Evolutionary conservation across 768 basidiomycete genomes (phyloP).

Genomic region (Tricholoma flavovirens): DNA sequence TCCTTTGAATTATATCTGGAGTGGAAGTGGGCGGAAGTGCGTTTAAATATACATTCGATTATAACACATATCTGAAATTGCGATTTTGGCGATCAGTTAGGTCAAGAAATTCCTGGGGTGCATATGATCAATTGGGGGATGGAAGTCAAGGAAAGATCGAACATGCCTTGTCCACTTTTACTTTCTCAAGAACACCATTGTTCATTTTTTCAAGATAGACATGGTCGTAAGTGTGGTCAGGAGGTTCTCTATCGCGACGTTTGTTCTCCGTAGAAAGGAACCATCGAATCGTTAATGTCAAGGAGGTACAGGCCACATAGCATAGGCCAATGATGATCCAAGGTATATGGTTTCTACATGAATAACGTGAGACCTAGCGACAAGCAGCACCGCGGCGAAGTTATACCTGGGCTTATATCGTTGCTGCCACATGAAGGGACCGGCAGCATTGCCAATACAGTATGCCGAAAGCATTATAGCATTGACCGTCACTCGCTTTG

Average conservation of each 20-base stretch:
- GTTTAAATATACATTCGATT: conserved; percentile 1
- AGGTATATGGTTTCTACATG: conserved; percentile 57
- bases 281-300: conserved; percentile 44
- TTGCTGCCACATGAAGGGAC: conserved; percentile 76
- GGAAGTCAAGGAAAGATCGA: not conserved
- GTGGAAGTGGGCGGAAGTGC: not conserved
- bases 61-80: conserved; percentile 70
- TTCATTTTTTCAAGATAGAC: conserved; percentile 53
- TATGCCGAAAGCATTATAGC: conserved; percentile 73
- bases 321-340: conserved; percentile 74
- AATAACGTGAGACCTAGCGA: not conserved
- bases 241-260: conserved; percentile 51
- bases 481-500: conserved; percentile 65
- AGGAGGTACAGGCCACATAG: conserved; percentile 45
- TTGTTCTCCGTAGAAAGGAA: conserved; percentile 57
- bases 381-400: not conserved
- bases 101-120: conserved; percentile 58
- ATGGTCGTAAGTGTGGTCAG: conserved; percentile 50
- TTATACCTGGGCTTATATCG: conserved; percentile 59
- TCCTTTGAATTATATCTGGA: too few relatives aligned
- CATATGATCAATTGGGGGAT: conserved; percentile 1
- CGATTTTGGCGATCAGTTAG: conserved; percentile 68
- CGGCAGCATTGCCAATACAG: conserved; percentile 55
- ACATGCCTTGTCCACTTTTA: conserved; percentile 63
- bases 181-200: conserved; percentile 47